Evolutionary conservation across 352 stramenopile species (phyloP).

Genomic region (Phytophthora citrophthora): DNA sequence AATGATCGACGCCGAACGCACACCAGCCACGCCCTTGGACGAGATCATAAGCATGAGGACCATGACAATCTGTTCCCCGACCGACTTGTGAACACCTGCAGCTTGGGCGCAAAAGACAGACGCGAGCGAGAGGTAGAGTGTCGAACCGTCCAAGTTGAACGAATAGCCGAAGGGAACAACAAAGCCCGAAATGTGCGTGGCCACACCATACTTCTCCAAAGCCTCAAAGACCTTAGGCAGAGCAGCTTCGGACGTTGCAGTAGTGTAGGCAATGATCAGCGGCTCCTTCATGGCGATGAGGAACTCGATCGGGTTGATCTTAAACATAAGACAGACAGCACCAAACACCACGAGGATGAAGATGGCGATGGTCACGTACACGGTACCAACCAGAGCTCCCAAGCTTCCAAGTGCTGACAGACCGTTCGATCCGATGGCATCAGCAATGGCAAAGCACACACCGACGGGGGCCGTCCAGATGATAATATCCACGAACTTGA

Average conservation of each 20-base stretch:
- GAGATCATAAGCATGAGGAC: conserved; percentile 67
- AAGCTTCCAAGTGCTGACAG: conserved; percentile 46
- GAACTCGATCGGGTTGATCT: conserved; percentile 55
- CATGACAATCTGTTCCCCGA: conserved; percentile 69
- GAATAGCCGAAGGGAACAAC: conserved; percentile 71
- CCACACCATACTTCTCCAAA: conserved; percentile 59
- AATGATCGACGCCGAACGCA: conserved; percentile 55
- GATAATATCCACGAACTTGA: conserved; percentile 72
- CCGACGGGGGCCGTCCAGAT: conserved; percentile 66
- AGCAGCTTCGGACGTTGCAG: conserved; percentile 56
- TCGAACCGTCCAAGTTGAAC: conserved; percentile 69
- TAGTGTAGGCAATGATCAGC: conserved; percentile 69
- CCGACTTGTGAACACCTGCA: conserved; percentile 45
- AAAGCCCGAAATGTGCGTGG: conserved; percentile 55
- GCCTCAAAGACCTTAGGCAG: conserved; percentile 67
- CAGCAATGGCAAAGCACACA: conserved; percentile 64
- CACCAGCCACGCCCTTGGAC: conserved; percentile 59
- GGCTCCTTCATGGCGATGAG: conserved; percentile 55
- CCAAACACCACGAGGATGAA: conserved; percentile 64
- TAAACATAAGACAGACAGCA: conserved; percentile 48
- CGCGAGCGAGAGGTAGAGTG: conserved; percentile 55
- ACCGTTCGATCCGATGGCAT: conserved; percentile 59
- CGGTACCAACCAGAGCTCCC: conserved; percentile 45
- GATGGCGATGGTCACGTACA: conserved; percentile 55
- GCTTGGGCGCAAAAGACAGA: conserved; percentile 66